Evolutionary conservation across 257 asterid genomes (phyloP).

Genomic region (Solanum dulcamara): DNA sequence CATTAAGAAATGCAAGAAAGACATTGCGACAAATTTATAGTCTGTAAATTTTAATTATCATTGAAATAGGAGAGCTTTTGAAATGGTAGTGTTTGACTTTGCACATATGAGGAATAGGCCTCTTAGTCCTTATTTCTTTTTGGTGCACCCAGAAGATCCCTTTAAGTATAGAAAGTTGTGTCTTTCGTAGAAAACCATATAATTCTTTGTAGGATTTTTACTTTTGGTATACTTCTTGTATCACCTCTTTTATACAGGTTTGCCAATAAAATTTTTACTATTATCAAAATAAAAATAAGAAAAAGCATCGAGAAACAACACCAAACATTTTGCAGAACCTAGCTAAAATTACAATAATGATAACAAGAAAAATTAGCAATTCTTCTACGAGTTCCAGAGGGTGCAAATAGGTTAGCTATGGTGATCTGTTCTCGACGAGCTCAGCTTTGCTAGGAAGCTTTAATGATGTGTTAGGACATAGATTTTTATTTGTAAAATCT

Average conservation of each 20-base stretch:
- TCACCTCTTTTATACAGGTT: background rate
- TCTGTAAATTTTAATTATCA: background rate
- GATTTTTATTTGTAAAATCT: background rate
- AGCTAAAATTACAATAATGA: background rate
- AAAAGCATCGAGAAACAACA: background rate
- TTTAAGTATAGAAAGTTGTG: background rate
- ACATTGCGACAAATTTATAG: background rate
- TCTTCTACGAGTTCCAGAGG: background rate
- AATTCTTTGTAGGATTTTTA: background rate
- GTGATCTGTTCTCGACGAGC: background rate
- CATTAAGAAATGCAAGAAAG: background rate
- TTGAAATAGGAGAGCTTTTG: background rate
- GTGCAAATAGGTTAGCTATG: background rate
- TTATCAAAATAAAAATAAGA: background rate
- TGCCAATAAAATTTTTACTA: background rate
- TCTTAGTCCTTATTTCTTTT: background rate
- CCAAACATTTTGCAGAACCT: background rate
- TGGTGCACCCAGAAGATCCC: background rate
- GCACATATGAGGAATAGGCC: background rate
- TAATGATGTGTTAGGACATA: background rate
- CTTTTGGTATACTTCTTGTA: background rate
- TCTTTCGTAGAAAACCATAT: background rate
- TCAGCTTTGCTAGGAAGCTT: background rate
- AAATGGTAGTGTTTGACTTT: background rate
- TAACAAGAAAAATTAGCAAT: background rate